Evolutionary conservation across 139 green algal species (phyloP), one percentile per base, ranked within the genome.

Genomic region (Marvania coccoides): DNA sequence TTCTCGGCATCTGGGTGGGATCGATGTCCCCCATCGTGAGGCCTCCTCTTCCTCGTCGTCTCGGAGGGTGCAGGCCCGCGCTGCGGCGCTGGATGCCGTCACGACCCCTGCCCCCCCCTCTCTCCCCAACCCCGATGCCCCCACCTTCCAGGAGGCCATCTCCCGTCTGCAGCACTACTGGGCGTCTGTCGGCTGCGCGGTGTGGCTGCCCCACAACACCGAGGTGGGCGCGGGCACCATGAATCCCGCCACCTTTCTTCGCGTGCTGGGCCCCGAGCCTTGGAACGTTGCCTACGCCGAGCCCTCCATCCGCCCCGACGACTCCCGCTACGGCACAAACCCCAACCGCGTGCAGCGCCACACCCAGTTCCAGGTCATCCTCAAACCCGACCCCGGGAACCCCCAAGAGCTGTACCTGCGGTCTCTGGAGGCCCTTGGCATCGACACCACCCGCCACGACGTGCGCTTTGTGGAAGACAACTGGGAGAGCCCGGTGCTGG

Each of bases 391-490:
- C 72, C 94, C 94, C 2, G 92, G 90, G 28, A 97, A 97, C 70
- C 72, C 92, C 2, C 93, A 97, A 73, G 92, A 99, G 79, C 88
- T 99, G 28, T 98, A 96, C 78, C 74, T 99, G 53, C 86, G 86
- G 51, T 89, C 71, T 36, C 74, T 99, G 33, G 81, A 88, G 67
- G 90, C 90, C 7, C 79, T 97, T 53, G 94, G 94, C 45, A 94
- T 97, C 40, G 82, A 97, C 70, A 90, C 83, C 0, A 26, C n/a
- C 8, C 67, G 63, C 26, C 89, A 96, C 70, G 90, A 96, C 76
- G 68, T 97, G 28, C 78, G 85, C n/a, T 99, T 99, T 73, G 95
- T 99, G 36, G 94, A 99, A 77, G 95, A 99, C 83, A 98, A 99
- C 76, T 99, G 94, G 94, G 94, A 98, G 84, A 87, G 68, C 46